These are phyloP conservation scores for Termitomyces sp. DNA, from an alignment of 768 basidiomycete genomes.

Conservation along the genomic window DNA sequence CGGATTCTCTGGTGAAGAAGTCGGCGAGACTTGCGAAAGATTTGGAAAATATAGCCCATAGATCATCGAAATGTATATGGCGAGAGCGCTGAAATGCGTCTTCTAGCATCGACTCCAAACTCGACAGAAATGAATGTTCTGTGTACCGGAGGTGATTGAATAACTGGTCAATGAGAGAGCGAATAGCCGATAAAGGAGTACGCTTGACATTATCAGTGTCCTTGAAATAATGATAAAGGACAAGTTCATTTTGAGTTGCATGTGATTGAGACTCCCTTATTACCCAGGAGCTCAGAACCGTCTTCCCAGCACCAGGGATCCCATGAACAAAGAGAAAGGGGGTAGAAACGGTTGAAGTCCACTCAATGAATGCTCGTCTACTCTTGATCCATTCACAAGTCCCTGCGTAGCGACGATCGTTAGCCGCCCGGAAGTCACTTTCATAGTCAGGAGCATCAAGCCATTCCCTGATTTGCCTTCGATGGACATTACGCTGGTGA, in stretches of 20 bases:
- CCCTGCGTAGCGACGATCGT: not conserved
- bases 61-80: not conserved
- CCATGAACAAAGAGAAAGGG: constrained; percentile 1
- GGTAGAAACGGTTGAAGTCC: not conserved
- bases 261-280: not conserved
- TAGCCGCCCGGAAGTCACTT: not conserved
- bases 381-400: constrained; percentile 6
- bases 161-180: constrained; percentile 1
- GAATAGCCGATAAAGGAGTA: not conserved
- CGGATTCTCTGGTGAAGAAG: not conserved
- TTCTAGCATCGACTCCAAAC: not conserved
- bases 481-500: not conserved
- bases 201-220: not conserved
- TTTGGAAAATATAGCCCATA: not conserved
- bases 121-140: not conserved
- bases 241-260: not conserved
- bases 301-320: constrained; percentile 1
- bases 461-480: not conserved
- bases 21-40: not conserved
- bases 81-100: not conserved
- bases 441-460: not conserved
- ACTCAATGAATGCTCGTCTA: not conserved
- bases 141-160: not conserved
- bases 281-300: constrained; percentile 9
- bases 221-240: constrained; percentile 11